phyloP scores from a whole-genome alignment of 2,329 filamentous ascomycete species.

The Penicillium sp. region DNA sequence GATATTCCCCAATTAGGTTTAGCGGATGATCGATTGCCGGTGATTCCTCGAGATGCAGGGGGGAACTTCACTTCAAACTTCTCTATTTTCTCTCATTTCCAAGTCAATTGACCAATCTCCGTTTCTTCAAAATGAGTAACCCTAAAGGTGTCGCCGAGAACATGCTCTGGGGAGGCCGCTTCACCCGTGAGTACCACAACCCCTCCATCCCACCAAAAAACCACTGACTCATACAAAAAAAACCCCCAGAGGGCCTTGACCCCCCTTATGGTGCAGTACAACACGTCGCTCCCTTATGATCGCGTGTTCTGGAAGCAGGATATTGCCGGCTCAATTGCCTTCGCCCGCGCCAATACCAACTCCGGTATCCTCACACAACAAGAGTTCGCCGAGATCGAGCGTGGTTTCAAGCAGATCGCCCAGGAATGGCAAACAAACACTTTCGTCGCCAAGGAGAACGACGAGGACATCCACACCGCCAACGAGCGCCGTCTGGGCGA shows the following conservation, averaged over 20 bases:
- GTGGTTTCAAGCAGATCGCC: conserved; percentile 62
- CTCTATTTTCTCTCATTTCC: conserved; percentile 4
- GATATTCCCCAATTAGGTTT: conserved; percentile 12
- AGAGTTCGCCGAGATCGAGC: conserved; percentile 73
- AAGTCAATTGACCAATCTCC: conserved; percentile 14
- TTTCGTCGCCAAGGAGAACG: conserved; percentile 41
- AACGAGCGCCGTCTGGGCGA: conserved; percentile 75
- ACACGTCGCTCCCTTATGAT: conserved; percentile 78
- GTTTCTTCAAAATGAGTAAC: conserved; percentile 35
- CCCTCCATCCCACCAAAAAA: conserved; percentile 11
- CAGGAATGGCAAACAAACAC: conserved; percentile 45
- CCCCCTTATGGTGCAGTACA: conserved; percentile 86
- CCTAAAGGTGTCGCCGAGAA: conserved; percentile 44
- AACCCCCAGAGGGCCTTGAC: conserved; percentile 67
- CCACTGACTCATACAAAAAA: conserved; percentile 24
- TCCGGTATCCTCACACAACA: conserved; percentile 69
- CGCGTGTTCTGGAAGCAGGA: conserved; percentile 76
- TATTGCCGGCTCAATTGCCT: conserved; percentile 77
- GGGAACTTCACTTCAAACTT: conserved; percentile 5
- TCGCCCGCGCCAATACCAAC: conserved; percentile 75
- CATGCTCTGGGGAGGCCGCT: conserved; percentile 63
- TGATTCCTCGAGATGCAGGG: conserved; percentile 11
- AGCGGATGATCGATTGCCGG: conserved; percentile 13
- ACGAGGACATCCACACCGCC: conserved; percentile 66
- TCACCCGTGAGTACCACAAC: conserved; percentile 51